Evolutionary conservation across 1,139 yeast species (phyloP).

Genomic region (Debaryomycetaceae sp.): DNA sequence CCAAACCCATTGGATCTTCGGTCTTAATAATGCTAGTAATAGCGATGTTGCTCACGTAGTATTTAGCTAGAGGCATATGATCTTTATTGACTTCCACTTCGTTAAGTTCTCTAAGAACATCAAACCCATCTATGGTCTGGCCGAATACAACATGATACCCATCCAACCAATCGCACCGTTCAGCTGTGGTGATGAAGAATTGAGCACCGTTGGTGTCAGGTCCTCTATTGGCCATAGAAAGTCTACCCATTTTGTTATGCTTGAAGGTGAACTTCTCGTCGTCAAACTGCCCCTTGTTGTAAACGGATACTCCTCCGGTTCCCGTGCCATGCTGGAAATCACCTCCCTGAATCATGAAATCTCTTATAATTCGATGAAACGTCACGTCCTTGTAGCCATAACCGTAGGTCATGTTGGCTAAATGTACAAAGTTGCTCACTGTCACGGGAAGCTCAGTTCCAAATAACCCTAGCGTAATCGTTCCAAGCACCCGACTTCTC

Average conservation of each 20-base stretch:
- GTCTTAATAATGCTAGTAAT: slow-evolving; percentile 9
- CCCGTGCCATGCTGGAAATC: slow-evolving; percentile 26
- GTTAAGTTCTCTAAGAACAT: slow-evolving; percentile 37
- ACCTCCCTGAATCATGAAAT: slow-evolving; percentile 43
- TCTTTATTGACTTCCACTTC: slow-evolving; percentile 30
- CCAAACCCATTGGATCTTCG: not conserved
- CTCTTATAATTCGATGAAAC: slow-evolving; percentile 35
- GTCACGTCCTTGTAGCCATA: slow-evolving; percentile 29
- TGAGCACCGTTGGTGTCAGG: slow-evolving; percentile 41
- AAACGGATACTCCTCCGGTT: slow-evolving; percentile 32
- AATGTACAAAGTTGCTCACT: slow-evolving; percentile 33
- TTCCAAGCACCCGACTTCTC: slow-evolving; percentile 3
- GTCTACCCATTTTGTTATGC: slow-evolving; percentile 37
- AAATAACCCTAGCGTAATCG: slow-evolving; percentile 21
- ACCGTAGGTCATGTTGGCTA: slow-evolving; percentile 29
- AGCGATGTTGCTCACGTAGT: slow-evolving; percentile 27
- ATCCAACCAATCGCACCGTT: slow-evolving; percentile 37
- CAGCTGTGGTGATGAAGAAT: slow-evolving; percentile 33
- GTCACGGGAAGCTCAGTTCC: slow-evolving; percentile 36
- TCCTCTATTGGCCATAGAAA: slow-evolving; percentile 44
- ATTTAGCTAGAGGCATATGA: slow-evolving; percentile 34
- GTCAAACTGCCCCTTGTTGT: slow-evolving; percentile 24
- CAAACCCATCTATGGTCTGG: slow-evolving; percentile 42
- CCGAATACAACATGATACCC: slow-evolving; percentile 61
- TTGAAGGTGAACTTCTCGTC: slow-evolving; percentile 36